Percentiles rank a stretch among this genome's conserved stretches.
Evolutionary conservation across 306 rosid species (phyloP).

Genomic region (Pachyrhizus erosus): DNA sequence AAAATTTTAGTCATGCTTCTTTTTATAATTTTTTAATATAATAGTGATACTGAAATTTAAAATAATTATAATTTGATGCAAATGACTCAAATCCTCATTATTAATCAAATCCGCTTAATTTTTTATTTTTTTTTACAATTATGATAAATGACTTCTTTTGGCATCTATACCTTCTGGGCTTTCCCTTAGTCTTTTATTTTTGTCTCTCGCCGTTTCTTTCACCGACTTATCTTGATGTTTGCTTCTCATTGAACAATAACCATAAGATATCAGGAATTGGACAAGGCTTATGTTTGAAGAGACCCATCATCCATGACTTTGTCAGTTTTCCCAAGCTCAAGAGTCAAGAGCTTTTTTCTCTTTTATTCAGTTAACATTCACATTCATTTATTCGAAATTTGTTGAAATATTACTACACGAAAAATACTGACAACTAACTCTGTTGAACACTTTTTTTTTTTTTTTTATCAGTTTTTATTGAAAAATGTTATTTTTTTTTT

Average conservation of each 20-base stretch:
- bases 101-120: neutral
- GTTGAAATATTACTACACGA: neutral
- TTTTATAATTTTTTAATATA: too few relatives aligned
- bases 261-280: neutral
- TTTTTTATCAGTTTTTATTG: too few relatives aligned
- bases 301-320: neutral
- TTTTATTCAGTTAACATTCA: neutral
- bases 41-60: neutral
- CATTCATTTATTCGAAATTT: neutral
- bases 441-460: too few relatives aligned
- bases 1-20: too few relatives aligned
- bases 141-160: neutral
- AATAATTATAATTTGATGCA: neutral
- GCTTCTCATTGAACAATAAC: neutral
- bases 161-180: neutral
- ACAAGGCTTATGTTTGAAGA: neutral
- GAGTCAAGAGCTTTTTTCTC: neutral
- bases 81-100: neutral
- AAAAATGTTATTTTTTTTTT: too few relatives aligned
- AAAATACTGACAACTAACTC: too few relatives aligned
- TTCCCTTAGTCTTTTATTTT: neutral
- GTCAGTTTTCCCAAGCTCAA: neutral
- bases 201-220: neutral
- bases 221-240: conserved; percentile 6
- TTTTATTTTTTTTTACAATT: neutral